Conservation (phyloP, 2,329 filamentous ascomycete species). For the Boeremia exigua region DNA sequence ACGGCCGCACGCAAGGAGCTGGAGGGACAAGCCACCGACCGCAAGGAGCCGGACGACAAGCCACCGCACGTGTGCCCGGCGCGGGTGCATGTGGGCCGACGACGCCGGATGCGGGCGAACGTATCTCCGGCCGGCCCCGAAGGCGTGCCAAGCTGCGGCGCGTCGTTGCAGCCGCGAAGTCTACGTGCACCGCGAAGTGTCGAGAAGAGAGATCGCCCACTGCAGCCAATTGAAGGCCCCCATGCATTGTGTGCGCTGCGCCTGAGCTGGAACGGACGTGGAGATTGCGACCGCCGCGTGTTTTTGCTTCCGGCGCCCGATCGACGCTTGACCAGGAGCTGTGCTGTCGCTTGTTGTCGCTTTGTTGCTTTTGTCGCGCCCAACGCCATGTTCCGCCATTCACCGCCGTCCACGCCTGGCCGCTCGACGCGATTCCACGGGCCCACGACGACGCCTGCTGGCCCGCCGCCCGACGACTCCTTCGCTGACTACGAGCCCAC, state of each 20-base stretch:
- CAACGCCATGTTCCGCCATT: constrained; percentile 44
- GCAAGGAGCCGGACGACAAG: not conserved
- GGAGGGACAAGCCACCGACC: not conserved
- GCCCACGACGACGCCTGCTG: constrained; percentile 64
- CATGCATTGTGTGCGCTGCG: not conserved
- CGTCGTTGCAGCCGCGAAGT: constrained; percentile 27
- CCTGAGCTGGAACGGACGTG: not conserved
- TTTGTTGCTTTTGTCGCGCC: not conserved
- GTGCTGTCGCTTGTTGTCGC: constrained; percentile 10
- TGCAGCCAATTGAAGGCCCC: not conserved
- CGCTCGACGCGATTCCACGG: constrained; percentile 36
- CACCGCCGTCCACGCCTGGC: constrained; percentile 47
- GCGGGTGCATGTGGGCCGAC: constrained; percentile 1
- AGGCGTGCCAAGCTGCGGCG: constrained; percentile 21
- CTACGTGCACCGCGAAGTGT: constrained; percentile 3
- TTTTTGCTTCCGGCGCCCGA: constrained; percentile 6
- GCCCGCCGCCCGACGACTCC: constrained; percentile 57
- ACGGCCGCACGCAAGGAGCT: not conserved
- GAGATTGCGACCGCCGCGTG: constrained; percentile 12
- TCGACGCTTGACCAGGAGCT: constrained; percentile 5
- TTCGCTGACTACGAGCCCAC: constrained; percentile 53
- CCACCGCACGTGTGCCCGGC: constrained; percentile 2
- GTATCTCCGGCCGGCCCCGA: not conserved
- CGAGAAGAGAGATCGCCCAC: not conserved
- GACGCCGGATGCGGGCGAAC: not conserved